Percentiles rank a stretch among this genome's conserved stretches.
These are phyloP conservation scores for Chamaecyparis obtusa DNA, from an alignment of 75 land plant species.

Conservation along the genomic window DNA sequence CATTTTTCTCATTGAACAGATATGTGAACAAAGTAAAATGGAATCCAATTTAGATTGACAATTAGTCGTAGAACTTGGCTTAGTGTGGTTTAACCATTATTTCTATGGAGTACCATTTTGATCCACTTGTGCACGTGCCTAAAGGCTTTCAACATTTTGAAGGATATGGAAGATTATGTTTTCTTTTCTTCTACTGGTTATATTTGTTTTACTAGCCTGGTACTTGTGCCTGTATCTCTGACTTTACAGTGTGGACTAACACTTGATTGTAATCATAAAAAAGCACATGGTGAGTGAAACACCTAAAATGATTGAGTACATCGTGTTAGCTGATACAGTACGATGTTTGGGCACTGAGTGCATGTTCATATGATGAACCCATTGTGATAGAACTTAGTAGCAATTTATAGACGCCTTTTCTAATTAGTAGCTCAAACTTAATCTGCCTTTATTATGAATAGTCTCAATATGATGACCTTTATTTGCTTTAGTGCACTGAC, in stretches of 20 bases:
- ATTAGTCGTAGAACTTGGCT: neutral
- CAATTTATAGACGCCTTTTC: neutral
- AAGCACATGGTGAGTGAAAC: neutral
- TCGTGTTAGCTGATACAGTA: neutral
- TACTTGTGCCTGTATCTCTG: neutral
- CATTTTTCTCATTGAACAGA: neutral
- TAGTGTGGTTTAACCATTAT: neutral
- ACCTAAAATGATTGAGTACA: neutral
- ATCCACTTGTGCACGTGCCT: neutral
- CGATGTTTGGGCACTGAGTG: neutral
- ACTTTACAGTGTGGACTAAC: neutral
- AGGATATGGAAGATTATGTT: neutral
- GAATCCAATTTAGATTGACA: neutral
- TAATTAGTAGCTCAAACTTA: neutral
- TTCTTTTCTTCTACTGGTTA: neutral
- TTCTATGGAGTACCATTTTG: neutral
- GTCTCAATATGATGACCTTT: neutral
- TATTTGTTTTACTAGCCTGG: neutral
- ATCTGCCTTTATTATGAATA: neutral
- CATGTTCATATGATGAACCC: neutral
- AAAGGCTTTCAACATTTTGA: neutral
- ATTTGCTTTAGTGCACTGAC: neutral
- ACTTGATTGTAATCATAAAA: neutral
- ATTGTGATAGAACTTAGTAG: neutral
- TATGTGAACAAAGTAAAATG: neutral